Base-by-base conservation (phyloP, 352 stramenopile species). In the Thalassiosira exigua region DNA sequence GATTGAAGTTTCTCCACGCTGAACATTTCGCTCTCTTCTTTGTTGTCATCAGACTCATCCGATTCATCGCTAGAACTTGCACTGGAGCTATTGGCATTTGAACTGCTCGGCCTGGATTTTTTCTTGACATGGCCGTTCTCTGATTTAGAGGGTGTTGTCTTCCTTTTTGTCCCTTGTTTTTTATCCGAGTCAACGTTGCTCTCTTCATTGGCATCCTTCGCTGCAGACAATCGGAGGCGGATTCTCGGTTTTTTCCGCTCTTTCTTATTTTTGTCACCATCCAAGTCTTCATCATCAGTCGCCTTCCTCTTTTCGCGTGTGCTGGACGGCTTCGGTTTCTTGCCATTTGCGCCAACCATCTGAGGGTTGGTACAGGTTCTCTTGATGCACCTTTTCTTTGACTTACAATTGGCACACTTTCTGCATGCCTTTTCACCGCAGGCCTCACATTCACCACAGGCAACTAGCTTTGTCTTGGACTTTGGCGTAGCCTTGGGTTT, bases 401-500 rank as follows among this genome's bases (percentile, higher is more conserved):
- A 46, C 56, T 69, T 78, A 33, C 73, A 82, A 17, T 46, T 50
- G 39, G 80, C 69, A 56, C 82, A 83, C 24, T 83, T 82, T 59
- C 81, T 87, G 41, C 79, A 82, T 29, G 64, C 44, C 64, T 84
- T 86, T 4, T 62, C 71, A 17, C 61, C 52, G 59, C 81, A 88
- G 12, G 58, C 71, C 52, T 78, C 64, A 58, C 81, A 88, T 32
- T 88, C 52, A 42, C 78, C 78, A 72, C 81, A 89, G 33, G 80
- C 71, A 75, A 79, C 61, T 46, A 66, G 32, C 46, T 79, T 81
- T 17, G 51, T 57, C 58, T 69, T 79, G 24, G 52, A 26, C 39
- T 84, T 84, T 14, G 36, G 14, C 7, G 36, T 14, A 44, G 36
- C 7, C 7, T 44, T 14, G 7, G 7, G 7, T 14, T 44, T 44